phyloP scores from a whole-genome alignment of 2,329 filamentous ascomycete genomes.

The Ophiocordyceps unilateralis region DNA sequence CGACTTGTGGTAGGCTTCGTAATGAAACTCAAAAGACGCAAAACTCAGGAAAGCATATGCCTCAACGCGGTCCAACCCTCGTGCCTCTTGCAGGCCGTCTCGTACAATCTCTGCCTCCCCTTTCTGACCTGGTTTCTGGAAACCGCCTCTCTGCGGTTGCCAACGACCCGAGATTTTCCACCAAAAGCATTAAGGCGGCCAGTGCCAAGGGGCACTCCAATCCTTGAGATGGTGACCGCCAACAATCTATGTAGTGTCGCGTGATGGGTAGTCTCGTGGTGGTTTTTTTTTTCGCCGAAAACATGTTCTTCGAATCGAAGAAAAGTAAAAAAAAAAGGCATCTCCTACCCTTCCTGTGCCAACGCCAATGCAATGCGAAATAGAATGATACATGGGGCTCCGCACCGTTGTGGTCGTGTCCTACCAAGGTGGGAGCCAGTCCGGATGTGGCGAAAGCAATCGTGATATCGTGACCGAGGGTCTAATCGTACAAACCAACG shows the following conservation, averaged over 20 bases:
- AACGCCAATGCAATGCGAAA: slow-evolving; percentile 44
- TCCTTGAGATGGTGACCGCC: slow-evolving; percentile 7
- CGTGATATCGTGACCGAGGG: slow-evolving; percentile 29
- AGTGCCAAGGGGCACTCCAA: slow-evolving; percentile 1
- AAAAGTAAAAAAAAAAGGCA: slow-evolving; percentile 11
- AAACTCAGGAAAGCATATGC: background rate
- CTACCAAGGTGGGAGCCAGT: slow-evolving; percentile 6
- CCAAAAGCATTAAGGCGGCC: slow-evolving; percentile 14
- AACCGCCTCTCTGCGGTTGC: background rate
- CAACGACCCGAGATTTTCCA: slow-evolving; percentile 3
- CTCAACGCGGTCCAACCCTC: background rate
- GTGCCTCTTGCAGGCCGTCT: background rate
- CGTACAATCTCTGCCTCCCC: background rate
- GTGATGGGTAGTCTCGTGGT: slow-evolving; percentile 18
- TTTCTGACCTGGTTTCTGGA: background rate
- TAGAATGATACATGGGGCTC: slow-evolving; percentile 20
- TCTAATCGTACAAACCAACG: slow-evolving; percentile 24
- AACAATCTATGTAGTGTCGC: slow-evolving; percentile 24
- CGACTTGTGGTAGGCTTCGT: background rate
- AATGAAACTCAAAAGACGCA: background rate
- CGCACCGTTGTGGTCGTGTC: slow-evolving; percentile 7
- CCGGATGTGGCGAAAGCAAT: slow-evolving; percentile 15
- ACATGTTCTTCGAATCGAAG: slow-evolving; percentile 12
- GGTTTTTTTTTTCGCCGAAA: slow-evolving; percentile 16
- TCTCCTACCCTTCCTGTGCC: slow-evolving; percentile 15